Percentiles rank a stretch among this genome's conserved stretches.
These are phyloP conservation scores for Xanthoconium stramineum DNA, from an alignment of 768 basidiomycete species.

Conservation along the genomic window DNA sequence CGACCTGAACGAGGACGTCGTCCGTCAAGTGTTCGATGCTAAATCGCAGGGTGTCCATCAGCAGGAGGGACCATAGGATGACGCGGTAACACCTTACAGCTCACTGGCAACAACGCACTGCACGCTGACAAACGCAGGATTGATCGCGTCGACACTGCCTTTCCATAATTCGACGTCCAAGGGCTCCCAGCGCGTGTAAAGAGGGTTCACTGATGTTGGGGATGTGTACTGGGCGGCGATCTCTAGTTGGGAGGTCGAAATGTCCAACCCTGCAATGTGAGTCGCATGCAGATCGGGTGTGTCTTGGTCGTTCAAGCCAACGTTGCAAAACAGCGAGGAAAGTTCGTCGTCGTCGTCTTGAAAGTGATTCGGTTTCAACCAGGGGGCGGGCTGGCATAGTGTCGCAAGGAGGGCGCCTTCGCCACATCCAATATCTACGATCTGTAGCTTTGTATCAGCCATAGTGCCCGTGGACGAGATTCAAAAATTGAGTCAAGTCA, in stretches of 20 bases:
- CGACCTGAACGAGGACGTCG: constrained; percentile 56
- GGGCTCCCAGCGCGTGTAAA: constrained; percentile 63
- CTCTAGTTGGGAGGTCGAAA: constrained; percentile 50
- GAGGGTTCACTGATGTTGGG: constrained; percentile 34
- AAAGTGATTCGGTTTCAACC: constrained; percentile 42
- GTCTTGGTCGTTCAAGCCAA: constrained; percentile 33
- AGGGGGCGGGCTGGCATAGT: constrained; percentile 73
- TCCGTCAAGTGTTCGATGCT: constrained; percentile 81
- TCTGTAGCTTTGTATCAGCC: constrained; percentile 36
- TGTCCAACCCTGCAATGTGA: constrained; percentile 67
- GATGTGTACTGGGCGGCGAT: constrained; percentile 49
- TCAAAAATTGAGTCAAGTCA: background rate
- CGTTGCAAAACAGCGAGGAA: constrained; percentile 19
- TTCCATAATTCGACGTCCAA: constrained; percentile 67
- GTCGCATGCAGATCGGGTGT: constrained; percentile 56
- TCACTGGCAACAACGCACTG: constrained; percentile 79
- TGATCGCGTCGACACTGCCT: constrained; percentile 67
- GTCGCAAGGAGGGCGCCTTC: constrained; percentile 70
- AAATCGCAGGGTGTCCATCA: constrained; percentile 9
- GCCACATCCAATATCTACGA: constrained; percentile 84
- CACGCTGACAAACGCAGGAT: constrained; percentile 58
- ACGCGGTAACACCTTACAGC: constrained; percentile 52
- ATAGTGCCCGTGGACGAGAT: background rate
- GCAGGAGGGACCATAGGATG: background rate
- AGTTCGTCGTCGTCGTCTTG: constrained; percentile 20